Conservation (phyloP, 2,329 filamentous ascomycete genomes). For the Lachnellula suecica region DNA sequence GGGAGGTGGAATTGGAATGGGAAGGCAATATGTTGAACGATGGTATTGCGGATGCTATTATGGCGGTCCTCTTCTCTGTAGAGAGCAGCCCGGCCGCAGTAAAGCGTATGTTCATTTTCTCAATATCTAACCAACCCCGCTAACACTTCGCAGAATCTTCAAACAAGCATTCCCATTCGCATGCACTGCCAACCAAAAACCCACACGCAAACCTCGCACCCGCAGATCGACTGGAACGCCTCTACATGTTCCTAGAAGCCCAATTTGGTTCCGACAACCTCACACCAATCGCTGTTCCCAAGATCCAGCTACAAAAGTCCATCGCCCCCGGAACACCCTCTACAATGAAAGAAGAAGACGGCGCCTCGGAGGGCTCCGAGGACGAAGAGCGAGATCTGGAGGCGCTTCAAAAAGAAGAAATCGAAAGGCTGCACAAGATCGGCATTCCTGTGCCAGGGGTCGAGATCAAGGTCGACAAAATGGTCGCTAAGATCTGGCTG, state of each 20-base stretch:
- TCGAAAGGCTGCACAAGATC: slow-evolving; percentile 75
- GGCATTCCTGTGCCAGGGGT: slow-evolving; percentile 91
- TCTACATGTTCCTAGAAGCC: slow-evolving; percentile 95
- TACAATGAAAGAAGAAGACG: slow-evolving; percentile 20
- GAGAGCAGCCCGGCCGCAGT: slow-evolving; percentile 95
- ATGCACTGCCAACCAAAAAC: slow-evolving; percentile 57
- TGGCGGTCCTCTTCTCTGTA: slow-evolving; percentile 87
- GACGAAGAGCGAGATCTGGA: slow-evolving; percentile 37
- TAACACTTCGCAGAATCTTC: slow-evolving; percentile 51
- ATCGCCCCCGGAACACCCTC: slow-evolving; percentile 16
- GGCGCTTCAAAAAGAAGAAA: slow-evolving; percentile 54
- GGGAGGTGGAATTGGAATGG: slow-evolving; percentile 91
- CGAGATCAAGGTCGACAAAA: slow-evolving; percentile 83
- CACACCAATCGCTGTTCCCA: slow-evolving; percentile 68
- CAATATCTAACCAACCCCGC: slow-evolving; percentile 17
- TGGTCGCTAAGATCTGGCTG: slow-evolving; percentile 85
- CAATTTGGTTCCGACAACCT: slow-evolving; percentile 89
- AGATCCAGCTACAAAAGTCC: slow-evolving; percentile 45
- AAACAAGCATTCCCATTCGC: slow-evolving; percentile 53
- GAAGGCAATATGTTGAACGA: slow-evolving; percentile 98
- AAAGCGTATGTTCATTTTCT: slow-evolving; percentile 61
- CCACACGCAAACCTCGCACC: slow-evolving; percentile 71
- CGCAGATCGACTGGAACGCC: slow-evolving; percentile 75
- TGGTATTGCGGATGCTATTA: slow-evolving; percentile 94
- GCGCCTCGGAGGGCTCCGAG: slow-evolving; percentile 29